Conservation (phyloP, 768 basidiomycete species). For the Pleurotus sapidus region DNA sequence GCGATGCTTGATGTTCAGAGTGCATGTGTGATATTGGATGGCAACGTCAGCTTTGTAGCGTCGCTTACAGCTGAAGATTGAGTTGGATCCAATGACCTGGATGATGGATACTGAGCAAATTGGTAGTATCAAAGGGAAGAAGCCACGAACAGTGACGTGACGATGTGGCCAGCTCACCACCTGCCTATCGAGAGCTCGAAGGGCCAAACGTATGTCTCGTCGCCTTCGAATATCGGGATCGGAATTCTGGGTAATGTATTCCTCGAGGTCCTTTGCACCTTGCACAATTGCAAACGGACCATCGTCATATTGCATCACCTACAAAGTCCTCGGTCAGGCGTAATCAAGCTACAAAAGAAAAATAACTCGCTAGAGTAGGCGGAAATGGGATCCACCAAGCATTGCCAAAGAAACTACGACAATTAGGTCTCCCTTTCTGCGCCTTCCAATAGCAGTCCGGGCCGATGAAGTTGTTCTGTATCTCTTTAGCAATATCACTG, state of each 20-base stretch:
- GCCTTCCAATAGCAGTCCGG: slow-evolving; percentile 73
- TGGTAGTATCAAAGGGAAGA: background rate
- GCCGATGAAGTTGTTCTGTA: slow-evolving; percentile 57
- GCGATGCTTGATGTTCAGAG: slow-evolving; percentile 48
- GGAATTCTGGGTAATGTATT: slow-evolving; percentile 63
- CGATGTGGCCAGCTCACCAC: slow-evolving; percentile 63
- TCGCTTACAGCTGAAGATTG: slow-evolving; percentile 41
- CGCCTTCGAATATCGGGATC: slow-evolving; percentile 42
- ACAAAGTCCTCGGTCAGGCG: background rate
- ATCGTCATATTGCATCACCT: slow-evolving; percentile 72
- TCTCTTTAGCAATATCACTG: slow-evolving; percentile 42
- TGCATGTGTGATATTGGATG: slow-evolving; percentile 41
- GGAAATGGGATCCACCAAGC: slow-evolving; percentile 84
- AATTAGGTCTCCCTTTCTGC: slow-evolving; percentile 27
- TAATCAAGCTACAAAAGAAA: background rate
- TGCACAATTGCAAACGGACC: slow-evolving; percentile 47
- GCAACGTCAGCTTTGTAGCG: slow-evolving; percentile 53
- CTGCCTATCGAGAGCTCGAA: slow-evolving; percentile 65
- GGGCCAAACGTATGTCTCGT: slow-evolving; percentile 57
- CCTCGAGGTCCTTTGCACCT: slow-evolving; percentile 48
- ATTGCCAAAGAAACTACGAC: slow-evolving; percentile 64
- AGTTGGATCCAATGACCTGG: slow-evolving; percentile 46
- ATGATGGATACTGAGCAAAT: background rate
- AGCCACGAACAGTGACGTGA: slow-evolving; percentile 43
- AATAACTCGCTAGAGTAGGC: slow-evolving; percentile 54